Evolutionary conservation across 164 flowering plant species (phyloP), one percentile per base, ranked within the genome.

Genomic region (Buxus sempervirens): DNA sequence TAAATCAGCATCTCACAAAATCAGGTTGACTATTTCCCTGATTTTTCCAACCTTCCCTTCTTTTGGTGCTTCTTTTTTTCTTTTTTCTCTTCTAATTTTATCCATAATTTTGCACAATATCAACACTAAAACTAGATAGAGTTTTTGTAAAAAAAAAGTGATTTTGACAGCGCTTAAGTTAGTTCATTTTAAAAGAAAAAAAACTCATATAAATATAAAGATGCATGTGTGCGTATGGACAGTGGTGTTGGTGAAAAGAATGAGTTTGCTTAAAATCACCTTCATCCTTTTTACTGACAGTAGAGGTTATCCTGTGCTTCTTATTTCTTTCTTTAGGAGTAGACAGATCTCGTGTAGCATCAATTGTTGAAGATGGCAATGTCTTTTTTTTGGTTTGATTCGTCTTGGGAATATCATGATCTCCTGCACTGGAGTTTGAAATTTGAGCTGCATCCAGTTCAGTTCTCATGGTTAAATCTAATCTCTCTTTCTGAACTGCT

Each of bases 311-410:
- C 70, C 66, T 70, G 49, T 14, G 64, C 60, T 64, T 74, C 54
- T 77, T 74, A 22, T 56, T 71, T 8, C 66, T 73, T 70, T 53
- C 64, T 67, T 57, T 45, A 23, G 57, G 23, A 6, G 32, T 26
- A 63, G 66, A 53, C 36, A 57, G 58, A 45, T 70, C 54, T 16
- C 26, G 26, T 26, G 56, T 56, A 49, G 61, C n/a, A 32, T 42
- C 73, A 51, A 58, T 15, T 25, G 75, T 23, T 23, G 74, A 74
- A 54, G 67, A 60, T 48, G 26, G 8, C 25, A 36, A 22, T 60
- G 54, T 70, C 65, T 64, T 76, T 70, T 56, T 54, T 54, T 45
- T 66, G 38, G 64, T 28, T 55, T 28, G 66, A 24, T 26, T 57
- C 15, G 53, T 26, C 36, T 53, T 22, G 13, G 32, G 21, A 4